phyloP scores from a whole-genome alignment of 257 asterid genomes.

The Ocimum tenuiflorum region DNA sequence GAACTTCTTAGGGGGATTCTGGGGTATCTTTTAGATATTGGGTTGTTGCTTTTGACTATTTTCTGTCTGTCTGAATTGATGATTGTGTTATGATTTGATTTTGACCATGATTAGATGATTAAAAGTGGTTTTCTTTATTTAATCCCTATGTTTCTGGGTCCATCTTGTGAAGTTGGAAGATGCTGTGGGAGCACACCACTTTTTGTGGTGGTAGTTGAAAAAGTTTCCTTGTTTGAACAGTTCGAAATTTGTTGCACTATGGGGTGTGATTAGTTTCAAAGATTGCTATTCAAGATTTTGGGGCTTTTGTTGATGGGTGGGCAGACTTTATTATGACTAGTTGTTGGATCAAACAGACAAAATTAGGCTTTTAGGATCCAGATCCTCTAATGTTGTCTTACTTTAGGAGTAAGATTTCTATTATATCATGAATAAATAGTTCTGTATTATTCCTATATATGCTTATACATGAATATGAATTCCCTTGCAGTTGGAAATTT shows the following conservation, averaged over 20 bases:
- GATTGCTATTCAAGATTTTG: slow-evolving; percentile 2
- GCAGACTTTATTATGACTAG: background rate
- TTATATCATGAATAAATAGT: background rate
- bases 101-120: background rate
- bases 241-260: background rate
- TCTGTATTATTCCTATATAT: background rate
- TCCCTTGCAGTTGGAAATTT: slow-evolving; percentile 19
- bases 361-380: background rate
- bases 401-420: background rate
- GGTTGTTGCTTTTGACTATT: background rate
- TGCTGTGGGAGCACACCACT: background rate
- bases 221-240: background rate
- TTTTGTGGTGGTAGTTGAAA: slow-evolving; percentile 8
- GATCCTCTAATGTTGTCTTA: background rate
- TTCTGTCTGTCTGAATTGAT: background rate
- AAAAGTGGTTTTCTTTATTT: slow-evolving; percentile 15
- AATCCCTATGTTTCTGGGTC: slow-evolving; percentile 17
- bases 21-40: slow-evolving; percentile 1
- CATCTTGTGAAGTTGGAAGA: slow-evolving; percentile 4
- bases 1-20: background rate
- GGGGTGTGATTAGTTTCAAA: background rate
- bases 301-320: background rate
- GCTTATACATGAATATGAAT: background rate
- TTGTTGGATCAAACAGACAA: background rate
- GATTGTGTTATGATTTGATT: slow-evolving; percentile 4